Evolutionary conservation across 139 green algal genomes (phyloP), one percentile per base, ranked within the genome.

Genomic region (Tetraselmis striata): DNA sequence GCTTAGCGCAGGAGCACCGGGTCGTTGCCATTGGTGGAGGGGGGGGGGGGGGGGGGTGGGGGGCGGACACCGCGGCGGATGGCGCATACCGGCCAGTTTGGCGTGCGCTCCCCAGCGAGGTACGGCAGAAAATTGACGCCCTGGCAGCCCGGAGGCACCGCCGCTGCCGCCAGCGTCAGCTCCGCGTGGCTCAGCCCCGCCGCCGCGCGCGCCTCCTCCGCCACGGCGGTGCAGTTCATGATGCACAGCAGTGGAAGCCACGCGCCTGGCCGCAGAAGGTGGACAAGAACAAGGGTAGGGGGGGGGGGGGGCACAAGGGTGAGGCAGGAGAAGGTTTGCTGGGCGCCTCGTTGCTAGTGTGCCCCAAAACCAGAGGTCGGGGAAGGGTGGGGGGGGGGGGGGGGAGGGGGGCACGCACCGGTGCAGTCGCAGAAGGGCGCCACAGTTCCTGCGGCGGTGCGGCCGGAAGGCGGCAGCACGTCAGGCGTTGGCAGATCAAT

Each of bases 181-280:
- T 91, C 81, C 30, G 88, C 87, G 32, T 95, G 93, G 30, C 76
- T 83, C 67, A 93, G 26, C 1, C 82, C 87, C 74, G 92, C 92
- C 0, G 87, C 32, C 59, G 83, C 80, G 2, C 85, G 31, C 59
- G 93, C 92, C 87, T 98, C 95, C 59, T 97, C 89, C 11, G 88
- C 83, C 1, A 85, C 86, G 0, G 83, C 75, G 0, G 94, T 96
- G 88, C 95, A 98, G 89, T 97, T 98, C 79, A 96, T 89, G 1
- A 91, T 96, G 91, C 94, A 98, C 31, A 96, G 85, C 81, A 98
- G 86, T 0, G 93, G 94, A 80, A 97, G 85, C 86, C 90, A 95
- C 31, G 75, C 31, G 32, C 88, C 45, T 67, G 45, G 5, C 11
- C 45, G n/a, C n/a, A n/a, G n/a, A n/a, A n/a, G n/a, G n/a, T n/a